Evolutionary conservation across 2,329 filamentous ascomycete genomes (phyloP), one percentile per base, ranked within the genome.

Genomic region (Colletotrichum ledebouriae): DNA sequence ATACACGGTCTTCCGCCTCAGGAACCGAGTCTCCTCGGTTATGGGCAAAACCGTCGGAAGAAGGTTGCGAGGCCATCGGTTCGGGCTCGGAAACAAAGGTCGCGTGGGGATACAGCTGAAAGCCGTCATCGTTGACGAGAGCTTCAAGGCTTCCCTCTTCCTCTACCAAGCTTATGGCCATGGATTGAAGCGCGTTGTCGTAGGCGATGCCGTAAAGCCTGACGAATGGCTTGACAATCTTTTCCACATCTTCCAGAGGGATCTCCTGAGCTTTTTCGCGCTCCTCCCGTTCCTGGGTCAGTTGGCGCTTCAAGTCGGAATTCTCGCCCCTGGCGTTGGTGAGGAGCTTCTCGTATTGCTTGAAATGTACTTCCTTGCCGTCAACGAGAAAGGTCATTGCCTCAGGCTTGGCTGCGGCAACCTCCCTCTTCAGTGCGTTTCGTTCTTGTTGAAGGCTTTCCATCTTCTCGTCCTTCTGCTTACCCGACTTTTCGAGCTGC

Each of bases 291-390:
- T 29, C 41, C 17, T 50, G 33, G 2, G 55, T 10, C 10, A 68
- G 22, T 12, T n/a, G 46, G 4, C 39, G 17, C 17, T 56, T 15
- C 12, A 68, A 22, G 10, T 56, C 7, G 11, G 12, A 55, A 2
- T 12, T 9, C 29, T 68, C 41, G n/a, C 61, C 65, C 7, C 65
- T 65, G 25, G 17, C 49, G 41, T 68, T 68, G 20, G 22, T n/a
- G 41, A 68, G 53, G 7, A 59, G 47, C 42, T 68, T 68, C 5
- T 52, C 61, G 25, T 59, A 68, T 20, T 56, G 11, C 1, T 53
- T 33, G 3, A 20, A 46, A 15, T 61, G 17, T 10, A 68, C 10
- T 13, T 37, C 20, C 20, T 65, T 2, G 47, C 50, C 34, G 49
- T 59, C 41, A 22, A 68, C 61, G 29, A 33, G 34, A 17, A 68